phyloP scores from a whole-genome alignment of 345 rosid genomes.

The Iberis pinnata region DNA sequence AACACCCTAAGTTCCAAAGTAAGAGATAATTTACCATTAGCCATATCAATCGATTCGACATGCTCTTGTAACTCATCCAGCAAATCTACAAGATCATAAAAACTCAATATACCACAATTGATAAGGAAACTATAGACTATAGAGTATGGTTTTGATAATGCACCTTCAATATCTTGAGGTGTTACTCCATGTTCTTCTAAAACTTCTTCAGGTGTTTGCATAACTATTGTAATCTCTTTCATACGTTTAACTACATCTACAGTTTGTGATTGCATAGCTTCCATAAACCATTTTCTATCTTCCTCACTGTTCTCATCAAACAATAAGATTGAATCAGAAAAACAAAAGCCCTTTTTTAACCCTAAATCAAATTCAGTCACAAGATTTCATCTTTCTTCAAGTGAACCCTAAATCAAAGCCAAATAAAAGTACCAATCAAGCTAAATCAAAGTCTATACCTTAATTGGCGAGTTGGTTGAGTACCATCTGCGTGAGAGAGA shows the following conservation, averaged over 20 bases:
- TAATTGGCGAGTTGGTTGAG: slow-evolving; percentile 49
- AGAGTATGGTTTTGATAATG: not conserved
- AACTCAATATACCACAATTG: too few species aligned
- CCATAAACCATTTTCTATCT: slow-evolving; percentile 83
- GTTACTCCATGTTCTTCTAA: slow-evolving; percentile 74
- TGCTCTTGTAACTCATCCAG: slow-evolving; percentile 30
- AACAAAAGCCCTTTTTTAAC: too few species aligned
- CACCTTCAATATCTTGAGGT: slow-evolving; percentile 56
- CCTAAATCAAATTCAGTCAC: not conserved
- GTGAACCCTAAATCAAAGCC: not conserved
- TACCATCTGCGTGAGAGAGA: slow-evolving; percentile 79
- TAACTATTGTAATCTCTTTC: slow-evolving; percentile 84
- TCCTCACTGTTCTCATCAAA: slow-evolving; percentile 54
- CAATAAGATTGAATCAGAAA: too few species aligned
- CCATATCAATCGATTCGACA: slow-evolving; percentile 30
- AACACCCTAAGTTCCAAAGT: too few species aligned
- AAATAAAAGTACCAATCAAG: not conserved
- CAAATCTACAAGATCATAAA: slow-evolving; percentile 14
- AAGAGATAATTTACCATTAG: slow-evolving; percentile 26
- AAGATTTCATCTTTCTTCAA: too few species aligned
- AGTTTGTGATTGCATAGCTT: slow-evolving; percentile 80
- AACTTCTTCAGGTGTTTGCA: slow-evolving; percentile 63
- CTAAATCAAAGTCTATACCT: slow-evolving; percentile 38
- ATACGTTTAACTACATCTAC: slow-evolving; percentile 70
- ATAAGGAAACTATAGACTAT: too few species aligned